A percentile compares a stretch with the other conserved stretches of the same genome.
These are phyloP conservation scores for Annulohypoxylon moriforme DNA, from an alignment of 495 filamentous ascomycete genomes.

Conservation along the genomic window DNA sequence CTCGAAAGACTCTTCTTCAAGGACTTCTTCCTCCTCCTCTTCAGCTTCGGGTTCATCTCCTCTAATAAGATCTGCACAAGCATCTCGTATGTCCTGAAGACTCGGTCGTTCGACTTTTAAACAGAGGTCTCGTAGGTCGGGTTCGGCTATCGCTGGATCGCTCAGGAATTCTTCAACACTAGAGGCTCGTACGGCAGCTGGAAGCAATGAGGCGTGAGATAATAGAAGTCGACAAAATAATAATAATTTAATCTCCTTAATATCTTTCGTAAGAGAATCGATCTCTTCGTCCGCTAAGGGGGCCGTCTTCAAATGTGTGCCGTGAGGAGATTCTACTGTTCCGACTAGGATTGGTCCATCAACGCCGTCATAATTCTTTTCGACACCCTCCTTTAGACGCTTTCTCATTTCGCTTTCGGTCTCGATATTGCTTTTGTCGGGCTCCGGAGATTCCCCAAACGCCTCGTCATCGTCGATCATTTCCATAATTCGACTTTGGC, in stretches of 20 bases:
- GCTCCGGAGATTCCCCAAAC: slow-evolving; percentile 31
- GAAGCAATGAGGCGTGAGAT: slow-evolving; percentile 60
- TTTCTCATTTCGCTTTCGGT: slow-evolving; percentile 54
- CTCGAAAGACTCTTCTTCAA: slow-evolving; percentile 28
- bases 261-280: slow-evolving; percentile 54
- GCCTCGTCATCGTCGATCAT: slow-evolving; percentile 23
- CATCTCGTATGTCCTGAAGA: slow-evolving; percentile 62
- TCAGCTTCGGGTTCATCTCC: slow-evolving; percentile 52
- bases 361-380: slow-evolving; percentile 50
- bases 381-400: slow-evolving; percentile 54
- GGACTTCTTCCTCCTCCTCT: slow-evolving; percentile 36
- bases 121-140: slow-evolving; percentile 62
- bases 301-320: slow-evolving; percentile 51
- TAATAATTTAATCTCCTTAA: slow-evolving; percentile 62
- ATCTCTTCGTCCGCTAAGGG: slow-evolving; percentile 58
- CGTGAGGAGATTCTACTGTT: slow-evolving; percentile 52
- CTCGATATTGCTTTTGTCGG: slow-evolving; percentile 56
- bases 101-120: slow-evolving; percentile 59
- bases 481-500: slow-evolving; percentile 39
- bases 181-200: slow-evolving; percentile 54
- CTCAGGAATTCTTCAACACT: slow-evolving; percentile 62
- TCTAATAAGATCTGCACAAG: slow-evolving; percentile 62
- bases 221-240: slow-evolving; percentile 64
- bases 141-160: slow-evolving; percentile 54
- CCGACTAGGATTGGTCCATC: slow-evolving; percentile 53